These are phyloP conservation scores for Eucalyptus marginata DNA, from an alignment of 345 rosid genomes.

Conservation along the genomic window DNA sequence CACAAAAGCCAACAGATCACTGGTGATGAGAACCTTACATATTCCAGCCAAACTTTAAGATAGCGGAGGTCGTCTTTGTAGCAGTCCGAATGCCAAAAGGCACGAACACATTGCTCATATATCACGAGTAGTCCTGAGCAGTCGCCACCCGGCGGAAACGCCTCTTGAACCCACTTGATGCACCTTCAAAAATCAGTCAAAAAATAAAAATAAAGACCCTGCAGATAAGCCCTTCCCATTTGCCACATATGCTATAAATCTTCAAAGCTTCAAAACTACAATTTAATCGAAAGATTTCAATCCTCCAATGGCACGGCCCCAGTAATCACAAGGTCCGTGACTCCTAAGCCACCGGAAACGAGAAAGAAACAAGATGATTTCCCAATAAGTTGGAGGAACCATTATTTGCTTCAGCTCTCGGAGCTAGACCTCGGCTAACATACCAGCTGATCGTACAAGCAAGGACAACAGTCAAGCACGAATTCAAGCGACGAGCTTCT, in stretches of 20 bases:
- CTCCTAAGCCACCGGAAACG: neutral
- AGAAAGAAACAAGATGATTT: neutral
- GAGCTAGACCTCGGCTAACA: neutral
- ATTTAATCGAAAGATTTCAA: neutral
- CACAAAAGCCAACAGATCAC: neutral
- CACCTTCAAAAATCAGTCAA: constrained; percentile 28
- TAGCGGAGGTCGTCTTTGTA: constrained; percentile 91
- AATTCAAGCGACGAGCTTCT: neutral
- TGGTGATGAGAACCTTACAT: constrained; percentile 27
- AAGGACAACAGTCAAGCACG: neutral
- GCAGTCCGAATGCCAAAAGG: constrained; percentile 68
- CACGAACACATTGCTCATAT: constrained; percentile 89
- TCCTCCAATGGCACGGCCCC: neutral
- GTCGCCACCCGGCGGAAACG: constrained; percentile 80
- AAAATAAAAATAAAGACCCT: neutral
- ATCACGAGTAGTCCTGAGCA: constrained; percentile 66
- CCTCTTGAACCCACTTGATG: constrained; percentile 91
- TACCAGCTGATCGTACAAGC: neutral
- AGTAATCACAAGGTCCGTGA: neutral
- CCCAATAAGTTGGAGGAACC: neutral
- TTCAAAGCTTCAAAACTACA: neutral
- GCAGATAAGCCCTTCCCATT: neutral
- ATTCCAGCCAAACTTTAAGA: constrained; percentile 97
- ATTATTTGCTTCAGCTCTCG: neutral
- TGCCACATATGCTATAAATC: neutral